Evolutionary conservation across 495 filamentous ascomycete genomes (phyloP).

Genomic region (Penicillium fimorum): DNA sequence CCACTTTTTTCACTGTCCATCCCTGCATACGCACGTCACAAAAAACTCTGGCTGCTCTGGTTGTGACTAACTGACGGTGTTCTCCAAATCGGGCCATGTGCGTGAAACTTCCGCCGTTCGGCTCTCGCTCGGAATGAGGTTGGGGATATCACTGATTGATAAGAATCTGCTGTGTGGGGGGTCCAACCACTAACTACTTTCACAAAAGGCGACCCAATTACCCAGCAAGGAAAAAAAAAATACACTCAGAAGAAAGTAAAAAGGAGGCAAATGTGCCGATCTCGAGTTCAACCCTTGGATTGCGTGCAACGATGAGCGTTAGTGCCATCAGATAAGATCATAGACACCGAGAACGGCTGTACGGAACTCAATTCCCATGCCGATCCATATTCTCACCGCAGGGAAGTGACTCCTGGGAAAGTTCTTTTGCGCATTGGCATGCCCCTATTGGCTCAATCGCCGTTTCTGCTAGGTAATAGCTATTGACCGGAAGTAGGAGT

Average conservation of each 20-base stretch:
- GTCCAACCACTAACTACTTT: background rate
- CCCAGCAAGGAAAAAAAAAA: background rate
- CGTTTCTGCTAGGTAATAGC: slow-evolving; percentile 29
- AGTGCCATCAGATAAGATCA: slow-evolving; percentile 38
- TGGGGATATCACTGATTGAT: slow-evolving; percentile 29
- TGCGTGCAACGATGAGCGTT: slow-evolving; percentile 13
- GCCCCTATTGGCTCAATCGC: slow-evolving; percentile 18
- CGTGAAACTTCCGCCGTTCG: slow-evolving; percentile 24
- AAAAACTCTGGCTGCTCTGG: background rate
- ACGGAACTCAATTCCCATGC: slow-evolving; percentile 12
- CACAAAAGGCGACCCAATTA: background rate
- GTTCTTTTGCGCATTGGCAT: slow-evolving; percentile 4
- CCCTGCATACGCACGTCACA: slow-evolving; percentile 3
- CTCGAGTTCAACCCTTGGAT: slow-evolving; percentile 14
- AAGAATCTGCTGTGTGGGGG: slow-evolving; percentile 19
- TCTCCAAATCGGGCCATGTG: slow-evolving; percentile 5
- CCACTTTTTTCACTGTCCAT: slow-evolving; percentile 4
- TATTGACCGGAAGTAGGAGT: slow-evolving; percentile 8
- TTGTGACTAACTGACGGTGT: background rate
- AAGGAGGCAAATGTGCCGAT: background rate
- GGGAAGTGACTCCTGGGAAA: slow-evolving; percentile 12
- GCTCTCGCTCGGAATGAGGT: slow-evolving; percentile 15
- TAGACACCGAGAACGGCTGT: slow-evolving; percentile 16
- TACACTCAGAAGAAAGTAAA: no score
- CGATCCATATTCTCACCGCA: slow-evolving; percentile 27